Conservation (phyloP, 805 yeast species). For the Barnettozyma californica region DNA sequence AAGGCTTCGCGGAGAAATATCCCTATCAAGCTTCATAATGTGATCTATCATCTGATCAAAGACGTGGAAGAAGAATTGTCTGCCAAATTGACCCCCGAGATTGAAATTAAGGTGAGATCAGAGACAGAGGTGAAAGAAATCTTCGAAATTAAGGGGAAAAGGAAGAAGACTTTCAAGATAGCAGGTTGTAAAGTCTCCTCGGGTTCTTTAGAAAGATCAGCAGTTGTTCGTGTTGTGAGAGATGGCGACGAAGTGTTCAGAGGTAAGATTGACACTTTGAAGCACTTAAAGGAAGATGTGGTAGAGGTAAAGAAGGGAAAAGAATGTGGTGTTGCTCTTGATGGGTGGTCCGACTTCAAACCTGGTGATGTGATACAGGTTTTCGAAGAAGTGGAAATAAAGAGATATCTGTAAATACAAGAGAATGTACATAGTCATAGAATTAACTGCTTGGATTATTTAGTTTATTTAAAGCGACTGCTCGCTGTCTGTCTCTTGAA, state of each 20-base stretch:
- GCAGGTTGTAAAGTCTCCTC: constrained; percentile 83
- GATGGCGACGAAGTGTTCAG: constrained; percentile 38
- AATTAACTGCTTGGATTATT: not conserved
- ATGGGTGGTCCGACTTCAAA: constrained; percentile 59
- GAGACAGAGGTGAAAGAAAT: constrained; percentile 66
- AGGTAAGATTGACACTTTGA: constrained; percentile 69
- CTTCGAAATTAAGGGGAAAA: constrained; percentile 61
- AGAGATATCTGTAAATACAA: constrained; percentile 37
- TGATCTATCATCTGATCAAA: constrained; percentile 85
- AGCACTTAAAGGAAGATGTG: constrained; percentile 77
- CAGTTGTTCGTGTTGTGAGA: constrained; percentile 54
- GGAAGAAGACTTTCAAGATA: constrained; percentile 49
- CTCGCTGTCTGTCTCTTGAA: not conserved
- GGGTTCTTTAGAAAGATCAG: constrained; percentile 61
- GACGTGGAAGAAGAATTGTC: constrained; percentile 67
- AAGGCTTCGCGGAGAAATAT: constrained; percentile 57
- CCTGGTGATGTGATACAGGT: constrained; percentile 75
- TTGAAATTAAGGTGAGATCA: constrained; percentile 60
- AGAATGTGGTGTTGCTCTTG: constrained; percentile 85
- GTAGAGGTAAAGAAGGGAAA: constrained; percentile 73
- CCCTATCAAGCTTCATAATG: constrained; percentile 57
- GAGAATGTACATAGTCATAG: not conserved
- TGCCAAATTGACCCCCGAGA: constrained; percentile 54
- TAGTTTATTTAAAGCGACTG: no score
- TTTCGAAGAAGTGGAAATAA: constrained; percentile 58